phyloP scores from a whole-genome alignment of 1,139 yeast genomes.

The Nadsonia commutata region DNA sequence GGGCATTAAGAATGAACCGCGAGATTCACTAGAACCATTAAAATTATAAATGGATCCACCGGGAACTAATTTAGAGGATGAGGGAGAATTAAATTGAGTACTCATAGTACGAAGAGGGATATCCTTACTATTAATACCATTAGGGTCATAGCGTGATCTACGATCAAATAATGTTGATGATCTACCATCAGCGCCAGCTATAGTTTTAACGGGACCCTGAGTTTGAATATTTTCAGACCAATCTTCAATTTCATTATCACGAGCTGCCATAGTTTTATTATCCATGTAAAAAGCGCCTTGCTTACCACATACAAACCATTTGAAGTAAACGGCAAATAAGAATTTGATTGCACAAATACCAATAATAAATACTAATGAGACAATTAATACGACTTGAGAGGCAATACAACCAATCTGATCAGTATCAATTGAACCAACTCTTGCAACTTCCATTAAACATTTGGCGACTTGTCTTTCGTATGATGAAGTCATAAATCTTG shows the following conservation, averaged over 20 bases:
- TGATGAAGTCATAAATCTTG: conserved; percentile 57
- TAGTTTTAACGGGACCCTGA: conserved; percentile 39
- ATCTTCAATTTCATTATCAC: conserved; percentile 52
- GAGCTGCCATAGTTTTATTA: conserved; percentile 36
- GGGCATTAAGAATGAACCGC: conserved; percentile 17
- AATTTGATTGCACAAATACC: conserved; percentile 68
- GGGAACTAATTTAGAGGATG: conserved; percentile 22
- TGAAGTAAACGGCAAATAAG: conserved; percentile 73
- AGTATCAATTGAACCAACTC: conserved; percentile 80
- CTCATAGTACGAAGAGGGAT: conserved; percentile 19
- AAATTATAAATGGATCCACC: conserved; percentile 20
- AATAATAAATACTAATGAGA: conserved; percentile 71
- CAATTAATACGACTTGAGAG: conserved; percentile 63
- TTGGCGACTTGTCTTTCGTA: conserved; percentile 58
- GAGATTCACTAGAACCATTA: conserved; percentile 12
- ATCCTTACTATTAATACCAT: conserved; percentile 12
- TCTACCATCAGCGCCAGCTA: conserved; percentile 15
- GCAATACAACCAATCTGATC: conserved; percentile 95
- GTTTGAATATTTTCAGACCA: conserved; percentile 52
- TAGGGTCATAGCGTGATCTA: too few species aligned
- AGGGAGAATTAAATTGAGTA: conserved; percentile 21
- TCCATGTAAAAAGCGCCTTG: conserved; percentile 67
- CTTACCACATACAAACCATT: conserved; percentile 61
- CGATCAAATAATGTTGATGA: conserved; percentile 13
- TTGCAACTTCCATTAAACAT: conserved; percentile 75